Percentiles rank a stretch among this genome's conserved stretches.
Conservation (phyloP, 345 rosid genomes). For the Acer campestre region DNA sequence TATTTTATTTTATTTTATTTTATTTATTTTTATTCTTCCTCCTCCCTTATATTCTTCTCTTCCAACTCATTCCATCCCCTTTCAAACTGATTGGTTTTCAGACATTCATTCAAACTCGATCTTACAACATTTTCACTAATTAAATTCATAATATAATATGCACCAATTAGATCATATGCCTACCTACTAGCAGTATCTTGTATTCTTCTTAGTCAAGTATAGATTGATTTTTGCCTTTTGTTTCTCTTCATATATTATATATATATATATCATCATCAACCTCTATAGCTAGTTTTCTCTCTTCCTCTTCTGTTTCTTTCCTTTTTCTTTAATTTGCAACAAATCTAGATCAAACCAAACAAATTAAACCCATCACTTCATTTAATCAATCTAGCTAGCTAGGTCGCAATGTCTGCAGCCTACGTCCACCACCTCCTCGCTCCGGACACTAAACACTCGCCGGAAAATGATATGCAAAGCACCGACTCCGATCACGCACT, state of each 20-base stretch:
- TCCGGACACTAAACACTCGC: conserved; percentile 31
- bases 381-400: no score
- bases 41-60: conserved; percentile 13
- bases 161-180: no score
- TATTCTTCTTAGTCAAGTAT: not conserved
- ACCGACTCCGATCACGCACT: conserved; percentile 39
- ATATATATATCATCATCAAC: not conserved
- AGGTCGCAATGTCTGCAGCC: conserved; percentile 37
- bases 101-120: conserved; percentile 20
- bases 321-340: conserved; percentile 15
- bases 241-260: not conserved
- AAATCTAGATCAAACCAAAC: conserved; percentile 39
- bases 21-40: no score
- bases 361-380: not conserved
- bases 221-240: no score
- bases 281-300: conserved; percentile 21
- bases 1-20: no score
- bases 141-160: no score
- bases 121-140: no score
- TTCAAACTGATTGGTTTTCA: conserved; percentile 29
- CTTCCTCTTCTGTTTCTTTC: conserved; percentile 5
- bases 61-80: conserved; percentile 23
- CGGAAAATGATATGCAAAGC: conserved; percentile 36
- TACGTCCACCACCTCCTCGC: conserved; percentile 56
- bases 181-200: not conserved